Base-by-base conservation (phyloP, 371 early-diverging fungal genomes). In the Dinochytrium kinnereticum region DNA sequence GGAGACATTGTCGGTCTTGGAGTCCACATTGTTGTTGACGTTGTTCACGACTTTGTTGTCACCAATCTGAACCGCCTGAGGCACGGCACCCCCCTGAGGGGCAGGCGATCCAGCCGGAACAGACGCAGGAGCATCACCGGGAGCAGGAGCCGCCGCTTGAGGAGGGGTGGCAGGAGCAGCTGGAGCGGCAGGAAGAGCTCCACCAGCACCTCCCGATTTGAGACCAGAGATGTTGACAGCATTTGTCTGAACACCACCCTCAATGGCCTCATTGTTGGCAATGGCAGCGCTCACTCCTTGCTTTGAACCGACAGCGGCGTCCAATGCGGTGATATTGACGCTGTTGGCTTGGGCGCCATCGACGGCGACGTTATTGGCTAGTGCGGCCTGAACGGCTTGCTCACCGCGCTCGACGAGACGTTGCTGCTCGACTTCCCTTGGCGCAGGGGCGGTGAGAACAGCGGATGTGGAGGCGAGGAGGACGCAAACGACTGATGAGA, bases 381-480 rank as follows among this genome's bases (percentile, higher is more conserved):
- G 7, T 30, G 26, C 36, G 13, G n/a, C 61, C 3, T 7, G 10
- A 7, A 61, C 36, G 30, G 61, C 5, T 61, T 61, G 61, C 13
- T 34, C 61, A 24, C 19, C 61, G 37, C 61, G 61, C 15, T 61
- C 34, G 30, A 33, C 19, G 19, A 61, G 61, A 37, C 31, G 36
- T 30, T 34, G 7, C 24, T 61, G 61, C 15, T 7, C 2, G 61
- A 15, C 19, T n/a, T 13, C 21, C 10, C 24, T 13, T 7, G 30
- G 36, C 3, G 61, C 34, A 34, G 61, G 61, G 61, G 36, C 36
- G 34, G 61, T 36, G 61, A 61, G 61, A 36, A 26, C 7, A 7
- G 37, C 13, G 61, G 36, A 13, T 7, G 61, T 33, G 61, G 34
- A 61, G 61, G 37, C 36, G 61, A 61, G 61, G 36, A 61, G 34